These are phyloP conservation scores for Populus tomentosa DNA, from an alignment of 441 rosid species.

Conservation along the genomic window DNA sequence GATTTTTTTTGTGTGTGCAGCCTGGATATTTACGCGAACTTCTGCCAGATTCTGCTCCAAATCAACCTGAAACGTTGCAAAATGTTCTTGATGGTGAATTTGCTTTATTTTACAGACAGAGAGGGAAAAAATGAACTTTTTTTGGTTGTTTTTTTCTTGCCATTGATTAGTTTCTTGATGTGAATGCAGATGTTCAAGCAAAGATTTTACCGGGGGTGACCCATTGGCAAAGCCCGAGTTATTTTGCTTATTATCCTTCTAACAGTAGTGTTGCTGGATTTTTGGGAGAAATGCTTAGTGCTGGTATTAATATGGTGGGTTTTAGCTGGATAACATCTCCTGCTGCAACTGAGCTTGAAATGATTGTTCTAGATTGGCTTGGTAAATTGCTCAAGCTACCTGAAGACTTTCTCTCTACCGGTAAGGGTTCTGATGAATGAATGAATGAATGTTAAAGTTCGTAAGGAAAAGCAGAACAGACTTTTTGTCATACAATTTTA, in stretches of 20 bases:
- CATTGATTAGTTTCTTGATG: not conserved
- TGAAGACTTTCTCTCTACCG: slow-evolving; percentile 60
- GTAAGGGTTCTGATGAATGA: slow-evolving; percentile 21
- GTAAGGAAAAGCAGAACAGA: not conserved
- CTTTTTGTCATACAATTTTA: not conserved
- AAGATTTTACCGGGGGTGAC: slow-evolving; percentile 86
- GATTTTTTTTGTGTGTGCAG: slow-evolving; percentile 33
- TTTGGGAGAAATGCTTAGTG: slow-evolving; percentile 85
- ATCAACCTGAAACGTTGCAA: slow-evolving; percentile 56
- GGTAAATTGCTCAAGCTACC: slow-evolving; percentile 75
- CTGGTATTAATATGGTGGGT: slow-evolving; percentile 70
- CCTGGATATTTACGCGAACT: slow-evolving; percentile 72
- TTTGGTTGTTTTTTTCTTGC: not conserved
- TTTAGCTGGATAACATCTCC: slow-evolving; percentile 91
- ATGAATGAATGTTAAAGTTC: not conserved
- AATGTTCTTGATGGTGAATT: slow-evolving; percentile 68
- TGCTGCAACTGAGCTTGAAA: slow-evolving; percentile 86
- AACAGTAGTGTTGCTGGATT: slow-evolving; percentile 81
- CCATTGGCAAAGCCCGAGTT: slow-evolving; percentile 89
- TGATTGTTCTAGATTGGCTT: slow-evolving; percentile 87
- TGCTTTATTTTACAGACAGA: not conserved
- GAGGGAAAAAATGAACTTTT: not conserved
- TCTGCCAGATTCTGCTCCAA: slow-evolving; percentile 74
- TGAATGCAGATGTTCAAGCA: slow-evolving; percentile 50
- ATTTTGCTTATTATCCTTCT: slow-evolving; percentile 72